phyloP scores from a whole-genome alignment of 495 filamentous ascomycete species.

The Neurospora sp. region DNA sequence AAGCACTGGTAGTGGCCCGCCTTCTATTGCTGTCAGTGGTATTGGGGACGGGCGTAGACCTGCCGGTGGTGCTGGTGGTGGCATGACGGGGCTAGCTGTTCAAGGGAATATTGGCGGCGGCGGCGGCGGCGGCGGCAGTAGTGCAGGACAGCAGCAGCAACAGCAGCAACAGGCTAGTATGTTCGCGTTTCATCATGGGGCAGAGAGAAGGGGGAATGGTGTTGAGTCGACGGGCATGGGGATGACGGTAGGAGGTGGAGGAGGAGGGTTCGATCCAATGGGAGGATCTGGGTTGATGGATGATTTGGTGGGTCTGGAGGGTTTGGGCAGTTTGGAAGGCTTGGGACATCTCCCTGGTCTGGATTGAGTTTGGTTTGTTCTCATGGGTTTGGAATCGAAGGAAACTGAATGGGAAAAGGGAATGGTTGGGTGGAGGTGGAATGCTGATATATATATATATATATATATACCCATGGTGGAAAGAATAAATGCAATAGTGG shows the following conservation, averaged over 20 bases:
- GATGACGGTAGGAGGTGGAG: not conserved
- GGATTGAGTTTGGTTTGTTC: slow-evolving; percentile 7
- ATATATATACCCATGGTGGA: not conserved
- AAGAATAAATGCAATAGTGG: not conserved
- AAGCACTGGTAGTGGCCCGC: not conserved
- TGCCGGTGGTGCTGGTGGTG: not conserved
- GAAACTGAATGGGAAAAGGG: not conserved
- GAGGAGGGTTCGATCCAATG: slow-evolving; percentile 7
- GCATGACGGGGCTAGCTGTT: not conserved
- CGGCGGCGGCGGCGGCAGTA: not conserved
- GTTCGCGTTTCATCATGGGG: not conserved
- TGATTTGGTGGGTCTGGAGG: slow-evolving; percentile 14
- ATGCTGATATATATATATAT: no score
- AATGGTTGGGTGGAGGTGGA: not conserved
- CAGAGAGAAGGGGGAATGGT: not conserved
- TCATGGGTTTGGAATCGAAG: not conserved
- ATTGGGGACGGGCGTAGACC: not conserved
- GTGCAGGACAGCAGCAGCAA: not conserved
- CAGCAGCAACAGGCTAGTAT: not conserved
- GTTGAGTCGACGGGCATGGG: not conserved
- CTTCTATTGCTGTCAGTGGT: not conserved
- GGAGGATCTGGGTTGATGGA: not conserved
- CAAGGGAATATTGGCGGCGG: not conserved
- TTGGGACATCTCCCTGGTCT: slow-evolving; percentile 21
- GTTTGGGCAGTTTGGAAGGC: slow-evolving; percentile 14